phyloP scores from a whole-genome alignment of 768 basidiomycete species.

The Boletus patriciae region DNA sequence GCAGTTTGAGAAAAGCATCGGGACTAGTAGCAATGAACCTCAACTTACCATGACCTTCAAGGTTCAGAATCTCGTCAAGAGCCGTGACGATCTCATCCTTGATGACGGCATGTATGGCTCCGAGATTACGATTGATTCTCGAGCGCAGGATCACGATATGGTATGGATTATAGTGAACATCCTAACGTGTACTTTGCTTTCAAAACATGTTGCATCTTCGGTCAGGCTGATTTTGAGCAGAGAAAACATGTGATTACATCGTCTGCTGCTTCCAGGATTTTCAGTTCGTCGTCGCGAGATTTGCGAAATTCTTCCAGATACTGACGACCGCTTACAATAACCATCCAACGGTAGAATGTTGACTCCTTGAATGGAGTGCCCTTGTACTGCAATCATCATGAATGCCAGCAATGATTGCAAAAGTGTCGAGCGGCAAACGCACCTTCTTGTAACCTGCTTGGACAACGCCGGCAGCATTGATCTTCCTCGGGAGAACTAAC shows the following conservation, averaged over 20 bases:
- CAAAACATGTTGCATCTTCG: conserved; percentile 28
- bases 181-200: conserved; percentile 41
- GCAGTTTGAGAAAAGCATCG: background rate
- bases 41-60: conserved; percentile 17
- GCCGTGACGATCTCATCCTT: conserved; percentile 42
- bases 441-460: conserved; percentile 37
- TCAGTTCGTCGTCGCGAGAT: conserved; percentile 41
- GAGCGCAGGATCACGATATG: conserved; percentile 33
- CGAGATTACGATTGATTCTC: conserved; percentile 38
- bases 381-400: conserved; percentile 25
- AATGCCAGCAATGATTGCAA: background rate
- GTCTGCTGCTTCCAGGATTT: conserved; percentile 28
- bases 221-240: background rate
- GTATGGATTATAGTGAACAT: conserved; percentile 28
- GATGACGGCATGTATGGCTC: conserved; percentile 38
- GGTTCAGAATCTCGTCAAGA: conserved; percentile 39
- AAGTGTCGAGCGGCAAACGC: background rate
- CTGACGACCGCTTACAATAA: conserved; percentile 35
- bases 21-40: background rate
- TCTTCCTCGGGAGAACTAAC: too few species aligned
- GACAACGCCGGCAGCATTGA: conserved; percentile 23
- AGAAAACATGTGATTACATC: background rate
- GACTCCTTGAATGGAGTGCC: conserved; percentile 33
- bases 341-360: conserved; percentile 36
- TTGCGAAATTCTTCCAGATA: conserved; percentile 42